Conservation (phyloP, 805 yeast species). For the Yarrowia porcina region DNA sequence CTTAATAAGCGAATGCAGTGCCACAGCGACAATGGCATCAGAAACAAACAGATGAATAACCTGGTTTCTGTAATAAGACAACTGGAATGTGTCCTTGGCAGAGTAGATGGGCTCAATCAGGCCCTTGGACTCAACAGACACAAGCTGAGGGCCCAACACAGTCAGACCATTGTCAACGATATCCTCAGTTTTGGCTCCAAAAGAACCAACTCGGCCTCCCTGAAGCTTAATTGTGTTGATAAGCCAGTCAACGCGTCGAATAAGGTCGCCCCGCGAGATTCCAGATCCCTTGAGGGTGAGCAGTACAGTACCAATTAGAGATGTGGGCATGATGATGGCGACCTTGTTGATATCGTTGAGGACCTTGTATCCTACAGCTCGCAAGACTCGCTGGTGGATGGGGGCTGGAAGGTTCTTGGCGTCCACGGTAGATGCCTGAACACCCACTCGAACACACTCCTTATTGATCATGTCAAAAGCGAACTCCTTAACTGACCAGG, state of each 20-base stretch:
- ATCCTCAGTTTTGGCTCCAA: slow-evolving; percentile 36
- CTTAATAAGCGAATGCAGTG: slow-evolving; percentile 38
- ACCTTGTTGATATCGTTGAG: slow-evolving; percentile 52
- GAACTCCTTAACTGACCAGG: slow-evolving; percentile 42
- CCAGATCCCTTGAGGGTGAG: slow-evolving; percentile 44
- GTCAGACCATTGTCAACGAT: slow-evolving; percentile 41
- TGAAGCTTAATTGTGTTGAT: slow-evolving; percentile 37
- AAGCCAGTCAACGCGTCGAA: slow-evolving; percentile 40
- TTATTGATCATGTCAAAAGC: slow-evolving; percentile 36
- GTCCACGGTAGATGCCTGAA: slow-evolving; percentile 8
- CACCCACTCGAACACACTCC: slow-evolving; percentile 26
- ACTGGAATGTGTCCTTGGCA: slow-evolving; percentile 52
- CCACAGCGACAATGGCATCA: slow-evolving; percentile 48
- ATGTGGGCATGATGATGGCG: slow-evolving; percentile 52
- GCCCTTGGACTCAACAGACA: slow-evolving; percentile 35
- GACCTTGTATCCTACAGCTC: slow-evolving; percentile 53
- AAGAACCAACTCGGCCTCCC: slow-evolving; percentile 43
- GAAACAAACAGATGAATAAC: slow-evolving; percentile 53
- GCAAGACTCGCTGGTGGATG: slow-evolving; percentile 37
- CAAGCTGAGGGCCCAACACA: slow-evolving; percentile 43
- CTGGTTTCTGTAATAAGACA: slow-evolving; percentile 57
- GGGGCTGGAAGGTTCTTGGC: slow-evolving; percentile 18
- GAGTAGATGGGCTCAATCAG: slow-evolving; percentile 41
- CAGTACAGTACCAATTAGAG: slow-evolving; percentile 49
- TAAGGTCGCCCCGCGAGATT: slow-evolving; percentile 39